Evolutionary conservation across 192 early-diverging fungal species (phyloP).

Genomic region (Rhizophagus clarus): DNA sequence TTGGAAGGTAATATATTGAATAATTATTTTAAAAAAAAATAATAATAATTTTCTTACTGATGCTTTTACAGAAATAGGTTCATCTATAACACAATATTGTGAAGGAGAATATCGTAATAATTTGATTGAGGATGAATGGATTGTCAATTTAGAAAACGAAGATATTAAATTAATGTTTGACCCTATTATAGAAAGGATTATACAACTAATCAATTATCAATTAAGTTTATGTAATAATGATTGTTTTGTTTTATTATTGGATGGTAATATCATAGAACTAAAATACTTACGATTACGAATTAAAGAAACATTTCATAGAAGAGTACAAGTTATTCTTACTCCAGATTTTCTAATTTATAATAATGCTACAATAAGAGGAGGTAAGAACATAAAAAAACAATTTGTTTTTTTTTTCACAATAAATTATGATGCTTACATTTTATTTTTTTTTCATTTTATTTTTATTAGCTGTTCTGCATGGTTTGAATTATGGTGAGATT

Average conservation of each 20-base stretch:
- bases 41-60: background rate
- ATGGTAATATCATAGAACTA: conserved; percentile 56
- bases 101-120: background rate
- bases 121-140: background rate
- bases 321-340: no score
- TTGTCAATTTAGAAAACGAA: no score
- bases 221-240: conserved; percentile 41
- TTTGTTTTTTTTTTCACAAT: no score
- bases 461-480: no score
- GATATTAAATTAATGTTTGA: conserved; percentile 41
- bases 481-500: no score
- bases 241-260: conserved; percentile 51
- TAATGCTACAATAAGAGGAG: conserved; percentile 57
- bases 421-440: no score
- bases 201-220: conserved; percentile 54
- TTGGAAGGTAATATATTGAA: background rate
- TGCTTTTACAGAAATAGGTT: background rate
- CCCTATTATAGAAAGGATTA: conserved; percentile 54
- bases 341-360: no score
- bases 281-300: conserved; percentile 56
- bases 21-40: background rate
- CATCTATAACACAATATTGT: background rate
- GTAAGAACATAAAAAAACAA: no score
- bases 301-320: conserved; percentile 49
- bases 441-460: no score